Base-by-base conservation (phyloP, 75 land plant genomes). In the Selaginella tamariscina region DNA sequence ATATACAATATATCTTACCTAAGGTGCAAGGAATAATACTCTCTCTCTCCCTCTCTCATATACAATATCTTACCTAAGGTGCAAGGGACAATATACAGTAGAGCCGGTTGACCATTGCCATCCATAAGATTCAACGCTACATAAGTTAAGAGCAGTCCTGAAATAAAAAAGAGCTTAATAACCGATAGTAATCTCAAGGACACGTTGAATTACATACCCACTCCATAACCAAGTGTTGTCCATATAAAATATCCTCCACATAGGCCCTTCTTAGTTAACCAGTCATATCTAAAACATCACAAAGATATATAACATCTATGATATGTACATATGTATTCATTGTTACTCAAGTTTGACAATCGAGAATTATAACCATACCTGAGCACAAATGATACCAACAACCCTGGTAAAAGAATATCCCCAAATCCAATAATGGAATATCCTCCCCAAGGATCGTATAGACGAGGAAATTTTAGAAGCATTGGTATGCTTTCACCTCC, bases 391-490 rank as follows among this genome's bases (percentile, higher is more conserved):
- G 62, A 59, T 9, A 59, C 62, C 62, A 59, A 59, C 26, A 59
- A 59, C n/a, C 62, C 62, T 5, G 62, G 62, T n/a, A 59, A n/a
- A 23, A 59, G 26, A 8, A 59, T 59, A 26, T 59, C 62, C n/a
- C 62, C 62, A 59, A 59, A 59, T 9, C 62, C 62, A n/a, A 59
- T 59, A 21, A 59, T 59, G 5, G 62, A 59, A 21, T 59, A 59
- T 8, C 62, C 62, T 8, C 62, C 62, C 62, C 62, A 59, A 8
- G 26, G 26, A 59, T 59, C 21, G 26, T 23, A 59, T 2, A 59
- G n/a, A 26, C 62, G 26, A 2, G 62, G 62, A 8, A 59, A 2
- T n/a, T n/a, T 59, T 2, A 59, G 62, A 5, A 59, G 62, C 62
- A 59, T 59, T 59, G 62, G 62, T 8, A 59, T 59, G 23, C 27